Evolutionary conservation across 371 early-diverging fungal genomes (phyloP), one percentile per base, ranked within the genome.

Genomic region (Mucor lusitanicus): DNA sequence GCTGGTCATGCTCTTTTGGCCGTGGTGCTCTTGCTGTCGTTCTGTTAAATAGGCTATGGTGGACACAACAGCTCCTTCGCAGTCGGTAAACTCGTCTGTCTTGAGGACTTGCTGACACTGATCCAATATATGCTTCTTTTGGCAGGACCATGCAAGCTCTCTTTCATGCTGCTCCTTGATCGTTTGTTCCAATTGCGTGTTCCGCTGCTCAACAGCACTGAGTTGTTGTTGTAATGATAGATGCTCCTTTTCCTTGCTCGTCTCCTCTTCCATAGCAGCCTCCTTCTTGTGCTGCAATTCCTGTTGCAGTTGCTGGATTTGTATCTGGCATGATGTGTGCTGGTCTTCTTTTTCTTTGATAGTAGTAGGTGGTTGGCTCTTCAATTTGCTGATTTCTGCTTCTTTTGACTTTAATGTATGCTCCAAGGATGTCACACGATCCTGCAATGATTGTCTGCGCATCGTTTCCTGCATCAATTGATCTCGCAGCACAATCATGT

Each of bases 401-500:
- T 56, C 57, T 56, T 56, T 56, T 53, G 27, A 25, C 25, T 53
- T 53, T 1, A 53, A 25, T 27, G 53, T 15, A 13, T 53, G 53
- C 27, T 53, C 53, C 27, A 53, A 53, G 13, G 53, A 53, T 27
- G 39, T 19, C 17, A 63, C 63, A 11, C 63, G 63, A 23, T 39
- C 54, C 39, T 63, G 63, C n/a, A 63, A 25, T 13, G 50, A 19
- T 62, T 62, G 50, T 17, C 53, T 25, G 19, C n/a, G 23, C 7
- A 23, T 15, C 8, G 50, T 62, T 62, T 62, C 53, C 37, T 50
- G 50, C 23, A 33, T 33, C 50, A 62, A 17, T 37, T 62, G 62
- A 7, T 50, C 35, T 21, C 50, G 48, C n/a, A 63, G 17, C 39
- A 23, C 23, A 0, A 7, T 9, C 6, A 23, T 25, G 12, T 32